Evolutionary conservation across 2,329 filamentous ascomycete genomes (phyloP), one percentile per base, ranked within the genome.

Genomic region (Cordyceps fumosorosea): DNA sequence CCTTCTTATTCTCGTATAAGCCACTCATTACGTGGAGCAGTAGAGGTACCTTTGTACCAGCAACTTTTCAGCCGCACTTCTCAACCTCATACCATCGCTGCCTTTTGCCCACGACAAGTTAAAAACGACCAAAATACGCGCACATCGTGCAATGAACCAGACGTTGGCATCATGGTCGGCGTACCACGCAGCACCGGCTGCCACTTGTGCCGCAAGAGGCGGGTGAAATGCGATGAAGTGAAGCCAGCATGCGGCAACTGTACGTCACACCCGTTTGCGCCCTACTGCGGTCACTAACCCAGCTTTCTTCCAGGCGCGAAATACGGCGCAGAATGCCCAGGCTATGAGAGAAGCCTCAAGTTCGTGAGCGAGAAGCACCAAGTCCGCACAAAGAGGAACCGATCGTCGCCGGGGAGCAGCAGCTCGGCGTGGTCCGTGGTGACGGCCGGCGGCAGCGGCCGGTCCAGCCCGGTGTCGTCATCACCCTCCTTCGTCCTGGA

Each of bases 161-260:
- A 26, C 18, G 8, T 44, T 1, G 18, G 2, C 24, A 52, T 5
- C 16, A 67, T 67, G 66, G 66, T 67, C n/a, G 66, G 66, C 40
- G 65, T 67, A 5, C 65, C 66, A 3, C 56, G 66, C 29, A 67
- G 66, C 62, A 67, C 62, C 12, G 66, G 66, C 64, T 78, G 77
- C 66, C 70, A 71, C 60, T 69, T 77, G 45, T 78, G 76, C 67
- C 71, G 75, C 63, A 74, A 72, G 67, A 71, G 76, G 60, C 73
- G 73, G 54, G 72, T 78, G 63, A 76, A 79, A 71, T 81, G 80
- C 64, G 79, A 82, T 66, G 74, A 80, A 67, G 69, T 65, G 24
- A 73, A 72, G 12, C 79, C 79, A 12, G 70, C 67, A 59, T 77
- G 76, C 60, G 69, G 67, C 26, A 78, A 78, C 58, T 78, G 76